These are phyloP conservation scores for Colletotrichum sojae DNA, from an alignment of 2,329 filamentous ascomycete genomes.

Conservation along the genomic window DNA sequence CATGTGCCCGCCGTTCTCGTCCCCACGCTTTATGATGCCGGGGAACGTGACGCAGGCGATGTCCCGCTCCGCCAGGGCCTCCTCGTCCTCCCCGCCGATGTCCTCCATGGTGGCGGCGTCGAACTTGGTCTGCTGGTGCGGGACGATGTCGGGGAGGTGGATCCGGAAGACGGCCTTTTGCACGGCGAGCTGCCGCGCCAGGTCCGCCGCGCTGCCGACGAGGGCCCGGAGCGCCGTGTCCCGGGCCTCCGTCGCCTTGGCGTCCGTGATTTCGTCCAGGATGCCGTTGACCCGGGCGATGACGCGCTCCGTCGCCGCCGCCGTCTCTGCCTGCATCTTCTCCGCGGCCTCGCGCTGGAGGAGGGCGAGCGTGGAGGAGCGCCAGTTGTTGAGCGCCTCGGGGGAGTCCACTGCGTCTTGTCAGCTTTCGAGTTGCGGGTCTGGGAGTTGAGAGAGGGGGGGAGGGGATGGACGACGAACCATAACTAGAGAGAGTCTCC, in stretches of 20 bases:
- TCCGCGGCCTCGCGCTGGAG: conserved; percentile 67
- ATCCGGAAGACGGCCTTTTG: conserved; percentile 72
- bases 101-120: conserved; percentile 76
- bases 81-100: conserved; percentile 73
- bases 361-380: conserved; percentile 73
- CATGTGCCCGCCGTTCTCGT: conserved; percentile 73
- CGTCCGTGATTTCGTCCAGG: conserved; percentile 64
- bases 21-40: conserved; percentile 74
- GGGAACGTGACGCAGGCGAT: conserved; percentile 76
- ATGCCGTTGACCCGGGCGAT: conserved; percentile 64
- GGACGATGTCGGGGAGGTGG: conserved; percentile 67
- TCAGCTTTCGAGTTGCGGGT: background rate
- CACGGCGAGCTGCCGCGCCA: conserved; percentile 69
- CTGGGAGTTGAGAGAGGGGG: background rate
- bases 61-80: conserved; percentile 64
- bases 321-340: conserved; percentile 63
- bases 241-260: conserved; percentile 55
- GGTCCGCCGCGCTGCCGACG: conserved; percentile 66
- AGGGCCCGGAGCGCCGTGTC: conserved; percentile 68
- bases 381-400: conserved; percentile 75
- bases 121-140: conserved; percentile 70
- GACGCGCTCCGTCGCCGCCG: conserved; percentile 57
- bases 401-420: conserved; percentile 55
- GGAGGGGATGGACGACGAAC: conserved; percentile 40
- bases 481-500: conserved; percentile 53